phyloP scores from a whole-genome alignment of 306 rosid genomes.

The Abrus pulchellus region DNA sequence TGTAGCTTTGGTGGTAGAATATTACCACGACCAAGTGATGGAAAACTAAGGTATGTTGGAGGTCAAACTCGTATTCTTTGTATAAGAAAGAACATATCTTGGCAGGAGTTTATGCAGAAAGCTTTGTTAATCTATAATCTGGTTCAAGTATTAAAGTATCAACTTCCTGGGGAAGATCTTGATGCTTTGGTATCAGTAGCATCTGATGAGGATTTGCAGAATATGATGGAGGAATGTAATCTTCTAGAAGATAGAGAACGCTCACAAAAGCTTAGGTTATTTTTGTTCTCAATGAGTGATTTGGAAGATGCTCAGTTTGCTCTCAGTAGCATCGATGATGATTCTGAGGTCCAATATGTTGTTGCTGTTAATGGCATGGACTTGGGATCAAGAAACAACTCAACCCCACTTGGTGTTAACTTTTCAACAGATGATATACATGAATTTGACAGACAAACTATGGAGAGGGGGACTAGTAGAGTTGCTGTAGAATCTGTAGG shows the following conservation, averaged over 20 bases:
- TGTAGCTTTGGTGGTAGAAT: conserved; percentile 84
- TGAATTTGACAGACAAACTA: conserved; percentile 58
- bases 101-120: conserved; percentile 75
- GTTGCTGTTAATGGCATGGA: conserved; percentile 86
- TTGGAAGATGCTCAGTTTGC: conserved; percentile 73
- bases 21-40: conserved; percentile 84
- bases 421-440: conserved; percentile 59
- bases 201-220: conserved; percentile 83
- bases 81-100: conserved; percentile 71
- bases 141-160: conserved; percentile 73
- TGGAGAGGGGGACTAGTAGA: conserved; percentile 53
- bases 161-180: conserved; percentile 92
- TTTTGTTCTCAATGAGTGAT: conserved; percentile 73
- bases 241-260: conserved; percentile 57
- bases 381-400: conserved; percentile 68
- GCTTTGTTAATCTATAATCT: conserved; percentile 61
- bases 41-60: conserved; percentile 80
- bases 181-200: conserved; percentile 92
- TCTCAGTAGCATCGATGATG: conserved; percentile 59
- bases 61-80: conserved; percentile 81
- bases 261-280: conserved; percentile 70
- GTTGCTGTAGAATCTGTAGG: conserved; percentile 55
- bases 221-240: conserved; percentile 86
- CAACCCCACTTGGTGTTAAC: conserved; percentile 61
- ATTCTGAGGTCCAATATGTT: conserved; percentile 74